Conservation (phyloP, 345 rosid genomes). For the Dipteronia sinensis region DNA sequence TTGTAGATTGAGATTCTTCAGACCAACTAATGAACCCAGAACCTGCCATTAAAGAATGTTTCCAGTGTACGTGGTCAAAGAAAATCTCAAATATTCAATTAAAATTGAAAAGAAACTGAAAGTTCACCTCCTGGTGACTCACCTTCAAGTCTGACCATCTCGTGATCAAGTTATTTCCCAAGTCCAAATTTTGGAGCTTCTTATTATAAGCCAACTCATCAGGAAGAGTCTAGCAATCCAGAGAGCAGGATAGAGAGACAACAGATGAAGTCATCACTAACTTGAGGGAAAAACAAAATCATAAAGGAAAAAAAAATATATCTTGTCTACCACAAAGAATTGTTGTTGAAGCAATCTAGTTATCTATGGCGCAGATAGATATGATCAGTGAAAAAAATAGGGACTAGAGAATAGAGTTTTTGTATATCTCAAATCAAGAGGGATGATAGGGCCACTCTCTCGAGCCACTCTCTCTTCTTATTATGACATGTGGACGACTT, state of each 20-base stretch:
- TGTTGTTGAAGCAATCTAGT: neutral
- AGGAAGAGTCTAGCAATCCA: conserved; percentile 61
- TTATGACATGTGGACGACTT: too few relatives aligned
- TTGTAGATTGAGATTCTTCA: conserved; percentile 73
- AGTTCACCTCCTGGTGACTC: conserved; percentile 9
- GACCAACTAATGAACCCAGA: conserved; percentile 53
- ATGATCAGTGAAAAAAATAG: neutral
- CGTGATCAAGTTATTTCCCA: conserved; percentile 80
- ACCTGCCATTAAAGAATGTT: conserved; percentile 45
- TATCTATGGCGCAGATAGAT: neutral
- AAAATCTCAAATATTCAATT: conserved; percentile 6
- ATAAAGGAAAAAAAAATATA: neutral
- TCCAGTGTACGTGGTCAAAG: neutral
- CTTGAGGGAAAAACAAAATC: neutral
- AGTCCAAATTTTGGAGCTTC: conserved; percentile 76
- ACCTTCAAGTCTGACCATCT: conserved; percentile 83
- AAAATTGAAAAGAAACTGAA: neutral
- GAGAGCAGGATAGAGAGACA: conserved; percentile 10
- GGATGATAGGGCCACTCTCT: too few relatives aligned
- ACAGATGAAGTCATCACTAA: neutral
- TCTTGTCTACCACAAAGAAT: neutral
- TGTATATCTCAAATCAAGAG: neutral
- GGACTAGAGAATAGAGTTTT: neutral
- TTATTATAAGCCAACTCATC: conserved; percentile 65
- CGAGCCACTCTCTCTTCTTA: too few relatives aligned